These are phyloP conservation scores for Misopates orontium DNA, from an alignment of 257 asterid genomes.

Conservation along the genomic window DNA sequence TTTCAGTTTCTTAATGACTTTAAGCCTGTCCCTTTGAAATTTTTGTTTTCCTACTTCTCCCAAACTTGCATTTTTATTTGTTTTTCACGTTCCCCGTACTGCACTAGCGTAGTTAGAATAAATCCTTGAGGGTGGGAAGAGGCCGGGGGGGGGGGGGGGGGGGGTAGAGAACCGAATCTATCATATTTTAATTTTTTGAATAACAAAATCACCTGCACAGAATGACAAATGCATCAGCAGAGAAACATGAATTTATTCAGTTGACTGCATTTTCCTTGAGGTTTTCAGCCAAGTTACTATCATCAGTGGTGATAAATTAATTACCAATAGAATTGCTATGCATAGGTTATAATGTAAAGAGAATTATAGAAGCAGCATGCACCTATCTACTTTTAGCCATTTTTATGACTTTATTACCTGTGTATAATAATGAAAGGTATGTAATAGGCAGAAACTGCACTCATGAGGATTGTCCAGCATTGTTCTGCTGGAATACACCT, in stretches of 20 bases:
- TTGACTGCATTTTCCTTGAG: too few species aligned
- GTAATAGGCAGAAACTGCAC: conserved; percentile 28
- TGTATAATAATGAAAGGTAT: conserved; percentile 1
- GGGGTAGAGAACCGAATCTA: too few species aligned
- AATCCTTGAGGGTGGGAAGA: too few species aligned
- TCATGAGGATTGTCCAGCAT: conserved; percentile 26
- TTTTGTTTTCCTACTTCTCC: too few species aligned
- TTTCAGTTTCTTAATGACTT: too few species aligned
- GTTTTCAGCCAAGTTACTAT: background rate
- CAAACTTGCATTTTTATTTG: too few species aligned
- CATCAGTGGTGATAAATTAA: background rate
- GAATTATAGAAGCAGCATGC: conserved; percentile 17
- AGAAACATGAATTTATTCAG: background rate
- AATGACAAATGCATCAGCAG: conserved; percentile 14
- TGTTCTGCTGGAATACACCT: conserved; percentile 36
- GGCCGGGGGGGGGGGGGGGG: too few species aligned
- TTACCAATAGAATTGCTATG: background rate
- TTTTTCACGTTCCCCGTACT: too few species aligned
- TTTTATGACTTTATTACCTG: conserved; percentile 26
- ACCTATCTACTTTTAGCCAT: conserved; percentile 27
- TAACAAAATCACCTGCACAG: background rate
- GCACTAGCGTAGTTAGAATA: too few species aligned
- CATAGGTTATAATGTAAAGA: conserved; percentile 9
- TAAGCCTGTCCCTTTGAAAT: too few species aligned
- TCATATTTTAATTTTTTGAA: too few species aligned